phyloP scores from a whole-genome alignment of 495 filamentous ascomycete species.

The Chlorociboria aeruginascens region DNA sequence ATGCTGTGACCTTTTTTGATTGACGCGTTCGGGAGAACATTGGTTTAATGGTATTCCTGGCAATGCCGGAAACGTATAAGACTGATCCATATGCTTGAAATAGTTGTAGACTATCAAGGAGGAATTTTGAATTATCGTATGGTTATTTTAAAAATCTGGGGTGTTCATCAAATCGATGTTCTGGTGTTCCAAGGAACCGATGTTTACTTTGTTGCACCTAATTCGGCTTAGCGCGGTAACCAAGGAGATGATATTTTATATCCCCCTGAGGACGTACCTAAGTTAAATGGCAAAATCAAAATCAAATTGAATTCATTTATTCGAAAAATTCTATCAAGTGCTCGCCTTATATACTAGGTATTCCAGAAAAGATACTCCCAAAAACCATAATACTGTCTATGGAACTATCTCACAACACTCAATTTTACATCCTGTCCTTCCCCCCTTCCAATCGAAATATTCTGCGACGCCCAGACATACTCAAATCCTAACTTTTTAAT shows the following conservation, averaged over 20 bases:
- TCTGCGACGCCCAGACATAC: neutral
- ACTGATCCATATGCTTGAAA: slow-evolving; percentile 11
- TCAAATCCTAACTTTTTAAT: neutral
- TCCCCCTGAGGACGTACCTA: neutral
- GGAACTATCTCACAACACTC: no score
- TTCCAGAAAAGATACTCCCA: no score
- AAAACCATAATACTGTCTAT: no score
- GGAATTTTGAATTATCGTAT: neutral
- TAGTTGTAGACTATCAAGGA: neutral
- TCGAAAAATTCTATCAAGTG: no score
- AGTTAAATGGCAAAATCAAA: neutral
- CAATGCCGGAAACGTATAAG: slow-evolving; percentile 14
- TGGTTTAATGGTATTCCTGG: slow-evolving; percentile 55
- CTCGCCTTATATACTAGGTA: no score
- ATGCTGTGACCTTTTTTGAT: slow-evolving; percentile 41
- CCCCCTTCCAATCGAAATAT: neutral
- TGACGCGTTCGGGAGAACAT: slow-evolving; percentile 70
- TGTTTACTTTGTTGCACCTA: neutral
- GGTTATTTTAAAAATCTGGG: neutral
- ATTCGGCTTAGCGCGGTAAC: neutral
- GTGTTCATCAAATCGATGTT: neutral
- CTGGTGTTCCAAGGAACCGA: neutral
- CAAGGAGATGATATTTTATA: neutral
- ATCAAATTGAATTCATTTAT: neutral
- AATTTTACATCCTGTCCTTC: no score